Percentiles rank a stretch among this genome's conserved stretches.
Conservation (phyloP, 139 green algal genomes). For the Coelastrella sp. region DNA sequence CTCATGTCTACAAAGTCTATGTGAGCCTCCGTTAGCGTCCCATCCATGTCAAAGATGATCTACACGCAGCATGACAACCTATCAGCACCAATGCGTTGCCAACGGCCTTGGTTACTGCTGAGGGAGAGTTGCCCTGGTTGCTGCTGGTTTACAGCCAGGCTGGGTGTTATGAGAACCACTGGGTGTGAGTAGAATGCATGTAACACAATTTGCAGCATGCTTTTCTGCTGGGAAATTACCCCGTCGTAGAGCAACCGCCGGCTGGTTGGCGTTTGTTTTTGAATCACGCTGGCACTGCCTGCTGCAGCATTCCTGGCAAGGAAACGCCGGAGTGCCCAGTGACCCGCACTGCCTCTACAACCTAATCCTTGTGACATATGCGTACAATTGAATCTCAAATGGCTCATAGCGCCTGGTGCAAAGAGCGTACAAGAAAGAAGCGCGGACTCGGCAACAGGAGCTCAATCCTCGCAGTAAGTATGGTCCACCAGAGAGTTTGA, state of each 20-base stretch:
- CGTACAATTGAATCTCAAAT: too few relatives aligned
- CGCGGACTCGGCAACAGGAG: too few relatives aligned
- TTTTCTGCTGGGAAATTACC: neutral
- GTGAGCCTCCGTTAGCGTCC: constrained; percentile 71
- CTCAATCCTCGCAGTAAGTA: too few relatives aligned
- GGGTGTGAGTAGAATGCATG: neutral
- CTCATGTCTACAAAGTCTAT: constrained; percentile 83
- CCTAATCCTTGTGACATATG: too few relatives aligned
- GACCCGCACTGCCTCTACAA: too few relatives aligned
- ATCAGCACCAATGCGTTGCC: neutral
- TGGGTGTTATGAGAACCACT: neutral
- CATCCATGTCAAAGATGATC: constrained; percentile 59
- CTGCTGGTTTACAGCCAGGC: too few relatives aligned
- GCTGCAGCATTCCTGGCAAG: neutral
- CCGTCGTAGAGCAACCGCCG: constrained; percentile 39
- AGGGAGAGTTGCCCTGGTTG: too few relatives aligned
- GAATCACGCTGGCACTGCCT: neutral
- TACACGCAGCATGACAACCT: neutral
- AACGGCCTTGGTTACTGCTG: too few relatives aligned
- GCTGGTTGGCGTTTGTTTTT: neutral
- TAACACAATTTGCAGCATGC: neutral
- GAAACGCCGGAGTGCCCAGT: too few relatives aligned
- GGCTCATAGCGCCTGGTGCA: too few relatives aligned
- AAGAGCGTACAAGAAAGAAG: too few relatives aligned
- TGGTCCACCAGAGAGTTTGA: too few relatives aligned